Base-by-base conservation (phyloP, 2,329 filamentous ascomycete species). In the Byssoonygena ceratinophila region DNA sequence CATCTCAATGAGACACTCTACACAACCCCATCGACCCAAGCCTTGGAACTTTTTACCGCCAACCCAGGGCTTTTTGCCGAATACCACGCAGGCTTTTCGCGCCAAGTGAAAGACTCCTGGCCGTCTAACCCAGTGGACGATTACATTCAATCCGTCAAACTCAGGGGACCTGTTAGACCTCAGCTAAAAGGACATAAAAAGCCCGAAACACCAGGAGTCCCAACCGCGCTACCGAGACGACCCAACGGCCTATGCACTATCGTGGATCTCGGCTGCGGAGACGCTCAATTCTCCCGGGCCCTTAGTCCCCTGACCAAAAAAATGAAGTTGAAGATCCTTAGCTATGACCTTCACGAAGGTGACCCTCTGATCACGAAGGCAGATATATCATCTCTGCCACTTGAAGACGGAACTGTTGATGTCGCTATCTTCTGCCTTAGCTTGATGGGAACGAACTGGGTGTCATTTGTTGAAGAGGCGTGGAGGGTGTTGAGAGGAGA, bases 371-470 rank as follows among this genome's bases (percentile, higher is more conserved):
- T 98, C 57, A 95, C 87, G 1, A 81, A 84, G 57, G 89, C 92
- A 12, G 92, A 98, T 70, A 92, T 97, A 49, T 84, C 89, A 27
- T 79, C 84, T 55, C 74, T 98, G 1, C 91, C 91, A 0, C 73
- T 95, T 0, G 74, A 74, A 4, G 82, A 90, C 59, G 83, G 81
- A 41, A 82, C 79, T 56, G 82, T 89, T 56, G 89, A 98, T 67
- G 77, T 98, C 4, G 87, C 87, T 46, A 83, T 98, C 60, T 97
- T 97, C 75, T 98, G 92, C 68, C 78, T 98, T 29, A 92, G 91
- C 46, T 80, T 98, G 54, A 98, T 98, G 92, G 92, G 92, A 64
- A 98, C 92, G 52, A 98, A 98, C 72, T 98, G 92, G 91, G 79
- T 94, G 50, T 83, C 88, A 61, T 97, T 98, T 67, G 80, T 98